Percentiles rank a stretch among this genome's conserved stretches.
phyloP scores from a whole-genome alignment of 2,329 filamentous ascomycete genomes.

The Claviceps capensis region DNA sequence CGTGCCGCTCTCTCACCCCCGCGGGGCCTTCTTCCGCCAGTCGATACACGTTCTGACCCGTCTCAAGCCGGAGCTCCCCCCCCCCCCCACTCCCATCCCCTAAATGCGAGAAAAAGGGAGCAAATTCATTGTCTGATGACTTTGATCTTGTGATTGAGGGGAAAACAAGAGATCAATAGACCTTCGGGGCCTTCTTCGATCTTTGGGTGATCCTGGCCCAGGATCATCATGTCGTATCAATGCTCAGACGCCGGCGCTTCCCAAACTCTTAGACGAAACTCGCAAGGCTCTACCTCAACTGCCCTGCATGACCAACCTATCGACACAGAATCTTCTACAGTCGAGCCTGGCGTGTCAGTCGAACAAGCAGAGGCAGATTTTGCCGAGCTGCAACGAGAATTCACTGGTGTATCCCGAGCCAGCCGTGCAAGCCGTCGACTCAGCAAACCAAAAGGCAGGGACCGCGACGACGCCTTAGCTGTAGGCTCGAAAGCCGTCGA shows the following conservation, averaged over 20 bases:
- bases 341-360: slow-evolving; percentile 43
- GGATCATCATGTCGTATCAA: not conserved
- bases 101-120: not conserved
- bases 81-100: not conserved
- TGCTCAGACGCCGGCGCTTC: not conserved
- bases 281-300: not conserved
- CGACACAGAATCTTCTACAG: not conserved
- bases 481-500: slow-evolving; percentile 23
- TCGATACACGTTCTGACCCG: not conserved
- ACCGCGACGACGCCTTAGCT: slow-evolving; percentile 44
- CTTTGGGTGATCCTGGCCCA: not conserved
- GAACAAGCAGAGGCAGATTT: slow-evolving; percentile 58
- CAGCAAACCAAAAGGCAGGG: slow-evolving; percentile 17
- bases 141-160: not conserved
- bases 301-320: not conserved
- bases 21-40: not conserved
- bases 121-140: not conserved
- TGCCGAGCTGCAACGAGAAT: slow-evolving; percentile 47
- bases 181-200: not conserved
- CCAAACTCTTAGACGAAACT: not conserved
- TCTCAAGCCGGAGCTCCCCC: not conserved
- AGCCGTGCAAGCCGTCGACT: slow-evolving; percentile 31
- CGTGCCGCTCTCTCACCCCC: not conserved
- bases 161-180: not conserved
- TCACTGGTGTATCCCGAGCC: slow-evolving; percentile 41